Conservation (phyloP, 2,329 filamentous ascomycete genomes). For the Shiraia bambusicola region DNA sequence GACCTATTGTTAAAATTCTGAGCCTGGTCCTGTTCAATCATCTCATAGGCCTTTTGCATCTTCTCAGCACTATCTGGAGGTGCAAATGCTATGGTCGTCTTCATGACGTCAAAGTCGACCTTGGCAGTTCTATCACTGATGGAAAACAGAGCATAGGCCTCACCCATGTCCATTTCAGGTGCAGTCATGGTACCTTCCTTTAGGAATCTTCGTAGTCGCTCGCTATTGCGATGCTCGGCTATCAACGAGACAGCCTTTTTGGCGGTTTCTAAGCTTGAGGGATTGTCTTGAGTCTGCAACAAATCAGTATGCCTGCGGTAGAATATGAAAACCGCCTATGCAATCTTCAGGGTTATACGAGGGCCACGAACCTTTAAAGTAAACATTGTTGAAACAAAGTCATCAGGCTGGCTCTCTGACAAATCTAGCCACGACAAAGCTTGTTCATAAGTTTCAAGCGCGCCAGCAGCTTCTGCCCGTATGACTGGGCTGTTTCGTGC, state of each 20-base stretch:
- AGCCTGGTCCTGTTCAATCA: slow-evolving; percentile 44
- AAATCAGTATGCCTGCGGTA: slow-evolving; percentile 7
- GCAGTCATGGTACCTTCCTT: slow-evolving; percentile 53
- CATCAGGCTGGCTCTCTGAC: slow-evolving; percentile 51
- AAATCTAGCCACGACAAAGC: slow-evolving; percentile 64
- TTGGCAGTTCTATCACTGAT: slow-evolving; percentile 54
- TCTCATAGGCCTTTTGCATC: slow-evolving; percentile 50
- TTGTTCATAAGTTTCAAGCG: slow-evolving; percentile 63
- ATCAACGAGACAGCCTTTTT: slow-evolving; percentile 60
- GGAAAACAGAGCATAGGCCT: slow-evolving; percentile 44
- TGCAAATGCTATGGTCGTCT: slow-evolving; percentile 36
- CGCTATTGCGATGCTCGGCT: slow-evolving; percentile 59
- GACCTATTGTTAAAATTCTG: slow-evolving; percentile 22
- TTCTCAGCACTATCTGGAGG: slow-evolving; percentile 49
- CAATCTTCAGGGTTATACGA: too few relatives aligned
- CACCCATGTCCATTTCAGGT: slow-evolving; percentile 55
- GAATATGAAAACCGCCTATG: slow-evolving; percentile 10
- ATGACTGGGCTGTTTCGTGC: slow-evolving; percentile 60
- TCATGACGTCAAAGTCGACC: slow-evolving; percentile 49
- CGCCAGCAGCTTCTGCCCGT: slow-evolving; percentile 58
- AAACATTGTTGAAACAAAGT: slow-evolving; percentile 60
- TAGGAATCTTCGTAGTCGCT: slow-evolving; percentile 55
- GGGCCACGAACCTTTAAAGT: slow-evolving; percentile 61
- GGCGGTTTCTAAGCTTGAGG: slow-evolving; percentile 52
- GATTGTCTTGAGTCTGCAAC: slow-evolving; percentile 53